Percentiles rank a stretch among this genome's conserved stretches.
Conservation (phyloP, 306 rosid species). For the Hylodesmum podocarpum region DNA sequence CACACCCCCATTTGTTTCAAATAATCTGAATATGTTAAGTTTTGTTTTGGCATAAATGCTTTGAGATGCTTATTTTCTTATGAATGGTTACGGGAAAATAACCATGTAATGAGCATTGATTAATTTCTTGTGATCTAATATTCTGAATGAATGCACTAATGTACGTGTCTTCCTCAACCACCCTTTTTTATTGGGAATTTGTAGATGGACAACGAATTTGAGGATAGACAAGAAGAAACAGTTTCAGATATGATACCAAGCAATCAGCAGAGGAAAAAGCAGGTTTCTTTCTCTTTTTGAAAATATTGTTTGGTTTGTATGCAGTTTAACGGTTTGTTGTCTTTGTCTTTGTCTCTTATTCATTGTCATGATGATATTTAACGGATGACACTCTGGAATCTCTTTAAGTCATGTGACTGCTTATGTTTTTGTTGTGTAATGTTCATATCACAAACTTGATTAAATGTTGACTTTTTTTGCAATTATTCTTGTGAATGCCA, state of each 20-base stretch:
- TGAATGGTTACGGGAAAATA: neutral
- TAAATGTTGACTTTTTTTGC: neutral
- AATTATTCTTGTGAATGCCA: slow-evolving; percentile 13
- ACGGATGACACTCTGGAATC: neutral
- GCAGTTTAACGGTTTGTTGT: neutral
- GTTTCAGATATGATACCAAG: slow-evolving; percentile 33
- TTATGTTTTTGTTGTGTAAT: neutral
- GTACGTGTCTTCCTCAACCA: neutral
- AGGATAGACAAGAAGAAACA: slow-evolving; percentile 18
- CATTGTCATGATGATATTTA: neutral
- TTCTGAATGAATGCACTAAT: neutral
- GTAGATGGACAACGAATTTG: slow-evolving; percentile 49
- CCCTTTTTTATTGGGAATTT: neutral
- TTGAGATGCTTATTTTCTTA: neutral
- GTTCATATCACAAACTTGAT: neutral
- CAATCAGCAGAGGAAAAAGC: slow-evolving; percentile 42
- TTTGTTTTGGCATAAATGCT: slow-evolving; percentile 7
- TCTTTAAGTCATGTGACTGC: neutral
- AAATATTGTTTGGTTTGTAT: neutral
- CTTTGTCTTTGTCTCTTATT: neutral
- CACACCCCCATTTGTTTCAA: neutral
- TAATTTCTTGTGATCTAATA: slow-evolving; percentile 7
- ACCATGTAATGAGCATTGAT: neutral
- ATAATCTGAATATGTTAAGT: neutral
- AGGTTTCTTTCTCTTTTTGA: slow-evolving; percentile 21